Base-by-base conservation (phyloP, 2,329 filamentous ascomycete genomes). In the Elsinoe necatrix region DNA sequence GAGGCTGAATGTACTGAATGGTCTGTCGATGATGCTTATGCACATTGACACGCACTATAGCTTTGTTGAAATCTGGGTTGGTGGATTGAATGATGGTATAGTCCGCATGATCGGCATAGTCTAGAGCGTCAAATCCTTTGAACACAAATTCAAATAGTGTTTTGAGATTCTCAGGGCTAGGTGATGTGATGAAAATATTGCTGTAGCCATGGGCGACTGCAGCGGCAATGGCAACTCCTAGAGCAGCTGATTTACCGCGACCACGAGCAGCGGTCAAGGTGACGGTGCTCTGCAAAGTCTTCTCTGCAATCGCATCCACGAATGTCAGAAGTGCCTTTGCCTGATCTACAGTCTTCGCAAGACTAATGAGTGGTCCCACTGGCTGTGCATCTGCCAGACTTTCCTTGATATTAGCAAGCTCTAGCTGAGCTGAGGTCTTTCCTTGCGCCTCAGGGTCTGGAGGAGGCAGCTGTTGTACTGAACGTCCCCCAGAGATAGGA, bases 101-200 rank as follows among this genome's bases (percentile, higher is more conserved):
- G 68, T 98, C 93, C 64, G 90, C 84, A 68, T 98, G 93, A 65
- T 98, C 93, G 61, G 90, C 83, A 67, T 98, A 98, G 29, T 86
- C 88, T 25, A 98, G 78, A 9, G 91, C 88, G 69, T 98, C 93
- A 65, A 98, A 98, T 0, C 91, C 93, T 71, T 96, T 97, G 79
- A 98, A 96, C 16, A 98, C 82, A 66, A 98, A 98, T 66, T 98
- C 91, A 68, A 98, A 98, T 6, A 98, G 78, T 0, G 93, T 98
- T 75, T 97, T 98, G 78, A 98, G 78, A 73, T 98, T 98, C 73
- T 98, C 95, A 0, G 93, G 93, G 60, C 89, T 96, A 0, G 92
- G 92, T 1, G 92, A 97, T 1, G 93, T 98, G 68, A 98, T 95
- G 73, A 98, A 98, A 66, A 98, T 95, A 71, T 98, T 98, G 76